Percentiles rank a stretch among this genome's conserved stretches.
Conservation (phyloP, 768 basidiomycete species). For the Lactarius sp. region DNA sequence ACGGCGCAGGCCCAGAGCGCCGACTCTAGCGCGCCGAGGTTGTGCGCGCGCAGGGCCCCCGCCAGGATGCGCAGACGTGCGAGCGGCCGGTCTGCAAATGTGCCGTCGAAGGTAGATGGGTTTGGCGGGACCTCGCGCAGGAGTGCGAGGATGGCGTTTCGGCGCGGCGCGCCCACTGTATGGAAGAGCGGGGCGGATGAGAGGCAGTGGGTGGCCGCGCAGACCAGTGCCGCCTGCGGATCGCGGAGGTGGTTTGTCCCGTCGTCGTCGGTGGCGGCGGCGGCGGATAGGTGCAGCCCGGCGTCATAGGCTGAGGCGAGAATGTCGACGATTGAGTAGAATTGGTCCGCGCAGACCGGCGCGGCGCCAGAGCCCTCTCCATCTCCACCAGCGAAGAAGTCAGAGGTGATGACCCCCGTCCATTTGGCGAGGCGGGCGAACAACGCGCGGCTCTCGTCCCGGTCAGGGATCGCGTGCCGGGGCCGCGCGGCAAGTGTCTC, state of each 20-base stretch:
- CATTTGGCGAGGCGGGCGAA: slow-evolving; percentile 28
- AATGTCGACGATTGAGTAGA: slow-evolving; percentile 12
- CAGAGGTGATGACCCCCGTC: slow-evolving; percentile 27
- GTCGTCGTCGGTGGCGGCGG: background rate
- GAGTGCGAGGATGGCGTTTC: slow-evolving; percentile 1
- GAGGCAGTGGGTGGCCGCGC: slow-evolving; percentile 9
- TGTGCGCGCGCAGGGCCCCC: background rate
- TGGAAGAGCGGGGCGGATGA: slow-evolving; percentile 2
- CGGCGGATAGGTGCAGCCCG: background rate
- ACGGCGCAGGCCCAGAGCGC: slow-evolving; percentile 10
- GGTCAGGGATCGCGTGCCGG: background rate
- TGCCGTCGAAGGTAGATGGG: background rate
- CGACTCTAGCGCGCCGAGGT: slow-evolving; percentile 1
- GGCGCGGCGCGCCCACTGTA: background rate
- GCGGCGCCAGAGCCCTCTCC: background rate
- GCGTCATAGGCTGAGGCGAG: slow-evolving; percentile 8
- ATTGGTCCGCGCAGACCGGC: background rate
- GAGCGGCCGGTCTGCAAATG: background rate
- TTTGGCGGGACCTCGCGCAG: background rate
- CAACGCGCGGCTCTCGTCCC: slow-evolving; percentile 8
- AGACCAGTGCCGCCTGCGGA: slow-evolving; percentile 6
- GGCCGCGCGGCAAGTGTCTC: slow-evolving; percentile 6
- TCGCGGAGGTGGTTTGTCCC: background rate
- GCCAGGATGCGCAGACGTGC: background rate
- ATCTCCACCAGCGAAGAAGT: slow-evolving; percentile 10